phyloP scores from a whole-genome alignment of 441 rosid genomes.

The Adansonia rubrostipa region DNA sequence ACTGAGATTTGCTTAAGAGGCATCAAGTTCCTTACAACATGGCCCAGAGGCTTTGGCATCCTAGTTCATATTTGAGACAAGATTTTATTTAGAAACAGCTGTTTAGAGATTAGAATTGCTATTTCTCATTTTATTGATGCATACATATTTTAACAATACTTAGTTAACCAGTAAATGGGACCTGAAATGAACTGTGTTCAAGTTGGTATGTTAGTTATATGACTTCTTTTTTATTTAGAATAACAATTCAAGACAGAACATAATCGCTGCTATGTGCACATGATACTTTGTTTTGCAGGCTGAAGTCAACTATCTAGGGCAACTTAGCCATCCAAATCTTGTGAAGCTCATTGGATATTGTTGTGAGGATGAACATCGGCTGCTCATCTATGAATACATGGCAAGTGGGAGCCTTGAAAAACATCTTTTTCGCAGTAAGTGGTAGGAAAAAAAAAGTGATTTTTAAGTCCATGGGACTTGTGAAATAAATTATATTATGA shows the following conservation, averaged over 20 bases:
- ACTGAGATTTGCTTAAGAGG: no score
- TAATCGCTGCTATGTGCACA: slow-evolving; percentile 1
- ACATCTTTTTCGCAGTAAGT: slow-evolving; percentile 93
- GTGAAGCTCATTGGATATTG: slow-evolving; percentile 98
- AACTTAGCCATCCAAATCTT: slow-evolving; percentile 86
- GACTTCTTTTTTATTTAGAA: background rate
- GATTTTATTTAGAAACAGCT: background rate
- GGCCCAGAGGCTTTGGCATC: no score
- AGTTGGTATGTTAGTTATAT: background rate
- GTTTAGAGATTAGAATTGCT: slow-evolving; percentile 4
- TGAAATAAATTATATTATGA: background rate
- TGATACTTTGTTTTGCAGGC: slow-evolving; percentile 58
- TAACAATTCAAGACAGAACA: background rate
- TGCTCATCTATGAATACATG: slow-evolving; percentile 94
- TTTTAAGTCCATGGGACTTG: background rate
- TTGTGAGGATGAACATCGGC: slow-evolving; percentile 93
- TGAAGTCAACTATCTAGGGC: slow-evolving; percentile 93
- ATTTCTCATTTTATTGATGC: slow-evolving; percentile 3
- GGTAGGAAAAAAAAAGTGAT: background rate
- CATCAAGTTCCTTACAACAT: no score
- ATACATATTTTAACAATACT: background rate
- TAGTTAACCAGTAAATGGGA: background rate
- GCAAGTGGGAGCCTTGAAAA: slow-evolving; percentile 92
- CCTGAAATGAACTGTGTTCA: background rate
- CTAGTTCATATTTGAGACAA: background rate